Evolutionary conservation across 2,329 filamentous ascomycete genomes (phyloP), one percentile per base, ranked within the genome.

Genomic region (Diaporthe aspalathi): DNA sequence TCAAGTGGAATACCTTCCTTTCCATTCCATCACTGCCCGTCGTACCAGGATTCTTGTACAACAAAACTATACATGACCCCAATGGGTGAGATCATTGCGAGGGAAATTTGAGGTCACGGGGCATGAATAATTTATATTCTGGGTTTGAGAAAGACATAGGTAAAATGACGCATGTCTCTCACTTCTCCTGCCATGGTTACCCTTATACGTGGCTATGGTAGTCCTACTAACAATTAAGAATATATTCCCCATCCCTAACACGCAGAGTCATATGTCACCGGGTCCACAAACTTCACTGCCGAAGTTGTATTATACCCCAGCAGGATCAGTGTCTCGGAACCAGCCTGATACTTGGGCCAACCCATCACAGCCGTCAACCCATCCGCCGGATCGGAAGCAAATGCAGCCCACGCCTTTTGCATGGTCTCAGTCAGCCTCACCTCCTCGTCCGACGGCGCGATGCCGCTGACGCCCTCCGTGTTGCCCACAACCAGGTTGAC

Each of bases 341-440:
- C n/a, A 22, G 45, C 29, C 45, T 65, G 29, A 22, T 70, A 70
- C 43, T 66, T 52, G 5, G 69, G 69, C 69, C 62, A 70, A 12
- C 62, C 62, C 22, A 54, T 56, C 11, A 17, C 40, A 20, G 45
- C 50, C 5, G 50, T n/a, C 38, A 70, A 32, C 2, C 69, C 69
- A 38, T 66, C 60, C 1, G 40, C 16, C 5, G 69, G 69, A 49
- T 67, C 52, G 9, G 43, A 43, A 8, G 69, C 69, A 27, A 70
- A 70, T 14, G 62, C 69, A 27, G 62, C 69, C 69, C 69, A 70
- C 17, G 69, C 69, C 52, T 49, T 22, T 14, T 54, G 45, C 60
- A 70, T 56, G 9, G 45, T 50, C 29, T 24, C 29, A 24, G 27
- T 65, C 5, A 65, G 60, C n/a, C n/a, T 22, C 9, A 16, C 5